Percentiles rank a stretch among this genome's conserved stretches.
phyloP scores from a whole-genome alignment of 257 asterid species.

The Verbena officinalis region DNA sequence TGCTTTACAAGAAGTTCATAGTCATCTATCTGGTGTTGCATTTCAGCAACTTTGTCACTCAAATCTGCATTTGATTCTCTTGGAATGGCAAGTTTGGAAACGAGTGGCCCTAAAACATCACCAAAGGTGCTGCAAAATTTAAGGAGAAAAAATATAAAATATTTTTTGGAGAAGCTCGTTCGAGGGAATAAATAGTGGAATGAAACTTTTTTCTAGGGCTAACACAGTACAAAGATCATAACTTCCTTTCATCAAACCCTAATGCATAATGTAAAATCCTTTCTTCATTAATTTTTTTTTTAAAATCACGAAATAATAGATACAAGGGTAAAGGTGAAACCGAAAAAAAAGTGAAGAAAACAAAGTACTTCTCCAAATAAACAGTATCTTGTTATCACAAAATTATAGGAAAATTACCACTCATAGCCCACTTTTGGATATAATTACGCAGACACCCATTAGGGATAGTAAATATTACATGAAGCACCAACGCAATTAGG shows the following conservation, averaged over 20 bases:
- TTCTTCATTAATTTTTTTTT: neutral
- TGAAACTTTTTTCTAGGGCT: neutral
- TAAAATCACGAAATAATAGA: neutral
- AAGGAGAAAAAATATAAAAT: neutral
- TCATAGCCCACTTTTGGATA: too few species aligned
- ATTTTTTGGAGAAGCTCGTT: neutral
- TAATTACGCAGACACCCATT: too few species aligned
- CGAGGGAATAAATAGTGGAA: neutral
- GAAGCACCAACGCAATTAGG: too few species aligned
- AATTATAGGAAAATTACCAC: too few species aligned
- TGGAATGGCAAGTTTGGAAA: slow-evolving; percentile 41
- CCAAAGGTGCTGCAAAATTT: slow-evolving; percentile 48
- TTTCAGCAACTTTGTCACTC: slow-evolving; percentile 46
- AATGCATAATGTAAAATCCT: neutral
- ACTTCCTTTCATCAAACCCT: neutral
- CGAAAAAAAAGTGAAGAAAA: neutral
- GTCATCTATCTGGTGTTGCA: slow-evolving; percentile 59
- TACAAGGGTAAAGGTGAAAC: too few species aligned
- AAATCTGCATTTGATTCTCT: slow-evolving; percentile 51
- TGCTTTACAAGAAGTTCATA: slow-evolving; percentile 56
- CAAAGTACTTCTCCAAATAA: neutral
- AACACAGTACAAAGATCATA: neutral
- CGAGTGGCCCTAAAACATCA: slow-evolving; percentile 49
- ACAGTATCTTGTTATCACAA: neutral
- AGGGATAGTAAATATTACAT: too few species aligned